These are phyloP conservation scores for Papiliotrema laurentii DNA, from an alignment of 1,284 basidiomycete species.

Conservation along the genomic window DNA sequence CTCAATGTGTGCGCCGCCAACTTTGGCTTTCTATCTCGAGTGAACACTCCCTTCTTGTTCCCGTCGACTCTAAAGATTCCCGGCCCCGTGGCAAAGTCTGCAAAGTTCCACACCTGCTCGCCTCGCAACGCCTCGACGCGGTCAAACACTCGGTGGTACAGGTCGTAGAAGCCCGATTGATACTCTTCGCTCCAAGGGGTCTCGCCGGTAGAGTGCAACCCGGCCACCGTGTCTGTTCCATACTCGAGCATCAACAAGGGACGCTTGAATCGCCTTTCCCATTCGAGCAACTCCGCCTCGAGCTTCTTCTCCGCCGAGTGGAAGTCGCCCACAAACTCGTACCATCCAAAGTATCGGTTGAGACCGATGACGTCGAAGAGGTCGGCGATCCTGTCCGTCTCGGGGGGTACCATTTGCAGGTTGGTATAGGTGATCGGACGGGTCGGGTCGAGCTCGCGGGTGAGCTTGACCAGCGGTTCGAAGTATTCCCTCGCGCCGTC, in stretches of 20 bases:
- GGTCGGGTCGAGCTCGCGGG: constrained; percentile 18
- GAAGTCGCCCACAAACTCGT: constrained; percentile 21
- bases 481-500: constrained; percentile 18
- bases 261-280: constrained; percentile 12
- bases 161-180: constrained; percentile 16
- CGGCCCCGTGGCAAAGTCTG: constrained; percentile 19
- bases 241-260: constrained; percentile 24
- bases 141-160: constrained; percentile 26
- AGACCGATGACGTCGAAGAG: constrained; percentile 27
- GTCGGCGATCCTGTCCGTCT: constrained; percentile 16
- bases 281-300: constrained; percentile 18
- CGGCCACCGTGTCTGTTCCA: constrained; percentile 21
- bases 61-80: constrained; percentile 26
- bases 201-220: constrained; percentile 15
- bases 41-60: constrained; percentile 27
- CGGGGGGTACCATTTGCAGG: constrained; percentile 6
- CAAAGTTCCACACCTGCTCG: constrained; percentile 31
- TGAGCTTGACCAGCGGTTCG: constrained; percentile 20
- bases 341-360: constrained; percentile 30
- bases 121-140: constrained; percentile 18
- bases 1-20: constrained; percentile 16
- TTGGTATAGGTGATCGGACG: constrained; percentile 25
- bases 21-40: constrained; percentile 19
- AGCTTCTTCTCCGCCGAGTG: constrained; percentile 14
- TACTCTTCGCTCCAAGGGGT: constrained; percentile 27